These are phyloP conservation scores for Massariosphaeria phaeospora DNA, from an alignment of 495 filamentous ascomycete species.

Conservation along the genomic window DNA sequence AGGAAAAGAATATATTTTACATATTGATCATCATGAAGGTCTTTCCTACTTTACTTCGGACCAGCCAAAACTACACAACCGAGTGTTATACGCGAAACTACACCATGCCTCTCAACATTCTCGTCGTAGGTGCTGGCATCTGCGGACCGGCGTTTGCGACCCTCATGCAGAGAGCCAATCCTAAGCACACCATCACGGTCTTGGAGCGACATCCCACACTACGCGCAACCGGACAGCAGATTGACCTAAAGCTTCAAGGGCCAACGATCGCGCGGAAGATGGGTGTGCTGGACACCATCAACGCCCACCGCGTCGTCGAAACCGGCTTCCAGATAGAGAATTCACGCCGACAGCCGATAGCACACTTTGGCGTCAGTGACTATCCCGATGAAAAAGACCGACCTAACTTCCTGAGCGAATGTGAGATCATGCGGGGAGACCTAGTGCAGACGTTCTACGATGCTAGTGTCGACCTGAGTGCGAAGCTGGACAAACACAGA, in stretches of 20 bases:
- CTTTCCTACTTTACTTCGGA: no score
- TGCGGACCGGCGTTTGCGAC: slow-evolving; percentile 42
- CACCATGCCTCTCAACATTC: slow-evolving; percentile 35
- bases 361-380: slow-evolving; percentile 38
- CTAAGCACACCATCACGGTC: slow-evolving; percentile 41
- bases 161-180: slow-evolving; percentile 36
- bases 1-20: no score
- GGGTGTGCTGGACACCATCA: slow-evolving; percentile 40
- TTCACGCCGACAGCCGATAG: slow-evolving; percentile 23
- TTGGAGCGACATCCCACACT: slow-evolving; percentile 42
- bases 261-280: slow-evolving; percentile 41
- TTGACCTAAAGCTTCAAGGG: slow-evolving; percentile 45
- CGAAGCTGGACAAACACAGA: background rate
- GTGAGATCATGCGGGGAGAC: slow-evolving; percentile 49
- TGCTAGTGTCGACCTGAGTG: slow-evolving; percentile 32
- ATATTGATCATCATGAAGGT: no score
- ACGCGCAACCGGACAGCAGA: slow-evolving; percentile 39
- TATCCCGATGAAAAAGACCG: slow-evolving; percentile 28
- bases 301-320: slow-evolving; percentile 33
- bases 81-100: no score
- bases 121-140: slow-evolving; percentile 48
- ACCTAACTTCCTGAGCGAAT: slow-evolving; percentile 43
- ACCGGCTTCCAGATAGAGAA: slow-evolving; percentile 41
- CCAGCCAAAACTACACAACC: no score
- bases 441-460: slow-evolving; percentile 40